phyloP scores from a whole-genome alignment of 129 eudicot species.

The Flaveria brownii region DNA sequence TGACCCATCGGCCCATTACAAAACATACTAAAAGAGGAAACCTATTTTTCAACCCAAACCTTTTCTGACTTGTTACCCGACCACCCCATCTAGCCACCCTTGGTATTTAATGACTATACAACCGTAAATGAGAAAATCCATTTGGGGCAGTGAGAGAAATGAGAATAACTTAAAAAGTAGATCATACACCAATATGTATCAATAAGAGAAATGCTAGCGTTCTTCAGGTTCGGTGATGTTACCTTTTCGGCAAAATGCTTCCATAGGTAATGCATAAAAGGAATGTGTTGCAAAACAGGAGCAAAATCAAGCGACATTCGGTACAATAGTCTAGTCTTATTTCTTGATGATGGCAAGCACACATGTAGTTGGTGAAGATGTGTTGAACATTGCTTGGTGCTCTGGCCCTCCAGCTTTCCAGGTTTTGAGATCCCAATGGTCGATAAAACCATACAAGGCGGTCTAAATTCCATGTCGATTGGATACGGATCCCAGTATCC shows the following conservation, averaged over 20 bases:
- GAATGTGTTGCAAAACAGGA: slow-evolving; percentile 67
- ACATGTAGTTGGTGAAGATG: slow-evolving; percentile 98
- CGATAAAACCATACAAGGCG: slow-evolving; percentile 88
- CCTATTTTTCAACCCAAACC: too few species aligned
- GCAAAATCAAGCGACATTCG: slow-evolving; percentile 96
- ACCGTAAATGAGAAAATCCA: too few species aligned
- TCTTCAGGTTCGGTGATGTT: slow-evolving; percentile 2
- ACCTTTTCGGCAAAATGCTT: slow-evolving; percentile 89
- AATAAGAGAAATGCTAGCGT: too few species aligned
- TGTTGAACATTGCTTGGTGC: slow-evolving; percentile 73
- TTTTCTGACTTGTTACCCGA: too few species aligned
- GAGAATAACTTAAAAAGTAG: too few species aligned
- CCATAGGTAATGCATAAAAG: slow-evolving; percentile 75
- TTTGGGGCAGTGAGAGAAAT: too few species aligned
- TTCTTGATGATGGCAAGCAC: slow-evolving; percentile 75
- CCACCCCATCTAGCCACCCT: too few species aligned
- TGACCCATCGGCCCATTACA: too few species aligned
- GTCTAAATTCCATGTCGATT: slow-evolving; percentile 85
- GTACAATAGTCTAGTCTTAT: slow-evolving; percentile 72
- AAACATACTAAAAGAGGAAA: too few species aligned
- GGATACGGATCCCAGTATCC: slow-evolving; percentile 97
- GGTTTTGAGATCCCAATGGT: slow-evolving; percentile 92
- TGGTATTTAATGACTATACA: too few species aligned
- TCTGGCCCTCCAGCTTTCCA: slow-evolving; percentile 79
- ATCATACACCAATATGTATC: too few species aligned